Base-by-base conservation (phyloP, 1,139 yeast species). In the Protomyces inundatus region DNA sequence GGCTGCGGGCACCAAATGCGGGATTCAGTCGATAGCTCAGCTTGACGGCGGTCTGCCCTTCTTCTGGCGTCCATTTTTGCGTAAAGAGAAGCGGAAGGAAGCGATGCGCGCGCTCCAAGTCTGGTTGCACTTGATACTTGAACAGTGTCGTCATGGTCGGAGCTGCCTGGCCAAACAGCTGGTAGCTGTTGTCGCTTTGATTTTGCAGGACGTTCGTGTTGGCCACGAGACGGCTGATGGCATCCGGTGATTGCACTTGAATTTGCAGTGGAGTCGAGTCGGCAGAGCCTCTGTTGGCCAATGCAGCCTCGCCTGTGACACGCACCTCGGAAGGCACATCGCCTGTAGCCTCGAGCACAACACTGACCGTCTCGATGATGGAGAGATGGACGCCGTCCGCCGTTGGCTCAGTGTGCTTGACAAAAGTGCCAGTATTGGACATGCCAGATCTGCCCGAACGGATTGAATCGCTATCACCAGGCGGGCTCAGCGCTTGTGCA, bases 51-150 rank as follows among this genome's bases (percentile, higher is more conserved):
- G 97, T 86, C 75, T 90, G 97, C 66, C 82, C 87, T 32, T 82
- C 80, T 74, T 90, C 97, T 72, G 86, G 86, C 71, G 90, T 86
- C 98, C 98, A 91, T 55, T 87, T 83, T 55, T 96, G 97, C 55
- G 84, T 81, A 56, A 91, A 80, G 36, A 83, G 76, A 36, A 91
- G 75, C n/a, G 97, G 97, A 1, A 75, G 72, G 14, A 67, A 64
- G 54, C 69, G 51, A 12, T 85, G 82, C 54, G 79, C 77, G 56
- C 77, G 73, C 42, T 75, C 73, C 63, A 77, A 78, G 67, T 84
- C 74, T 71, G 87, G 54, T 32, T 36, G 50, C n/a, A 48, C 64
- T 12, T 53, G 80, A 71, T 87, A 88, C 73, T 87, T 88, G 71
- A 88, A 75, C 0, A 89, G 95, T 40, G 93, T 93, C 55, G 86